A percentile compares a stretch with the other conserved stretches of the same genome.
These are phyloP conservation scores for Zymoseptoria ardabiliae DNA, from an alignment of 2,329 filamentous ascomycete species.

Conservation along the genomic window DNA sequence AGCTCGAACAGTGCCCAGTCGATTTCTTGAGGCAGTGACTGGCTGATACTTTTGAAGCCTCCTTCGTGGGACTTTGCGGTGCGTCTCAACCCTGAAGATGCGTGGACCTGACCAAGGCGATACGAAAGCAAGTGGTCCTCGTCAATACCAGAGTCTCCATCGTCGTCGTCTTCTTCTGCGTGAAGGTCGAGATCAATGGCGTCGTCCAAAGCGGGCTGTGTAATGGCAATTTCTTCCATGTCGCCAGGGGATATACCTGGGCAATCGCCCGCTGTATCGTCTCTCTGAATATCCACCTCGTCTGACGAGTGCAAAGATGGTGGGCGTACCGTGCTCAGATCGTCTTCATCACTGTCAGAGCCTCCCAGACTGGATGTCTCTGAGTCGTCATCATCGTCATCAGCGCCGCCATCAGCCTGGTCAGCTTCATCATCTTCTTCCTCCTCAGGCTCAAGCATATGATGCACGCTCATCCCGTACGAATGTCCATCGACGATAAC, in stretches of 20 bases:
- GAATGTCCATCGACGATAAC: constrained; percentile 76
- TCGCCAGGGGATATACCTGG: constrained; percentile 68
- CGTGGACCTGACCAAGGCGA: constrained; percentile 74
- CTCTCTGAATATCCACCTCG: constrained; percentile 8
- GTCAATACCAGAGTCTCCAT: constrained; percentile 62
- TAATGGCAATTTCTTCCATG: constrained; percentile 72
- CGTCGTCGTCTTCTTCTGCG: constrained; percentile 74
- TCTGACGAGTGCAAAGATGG: constrained; percentile 22
- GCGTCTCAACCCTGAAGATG: constrained; percentile 80
- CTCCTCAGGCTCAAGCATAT: constrained; percentile 71
- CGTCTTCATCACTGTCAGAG: constrained; percentile 50
- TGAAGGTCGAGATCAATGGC: constrained; percentile 65
- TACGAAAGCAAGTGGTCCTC: constrained; percentile 76
- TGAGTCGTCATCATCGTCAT: constrained; percentile 29
- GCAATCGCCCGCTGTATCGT: constrained; percentile 54
- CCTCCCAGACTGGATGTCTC: constrained; percentile 27
- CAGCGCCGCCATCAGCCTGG: constrained; percentile 33
- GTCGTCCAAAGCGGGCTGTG: constrained; percentile 77
- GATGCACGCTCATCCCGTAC: constrained; percentile 93
- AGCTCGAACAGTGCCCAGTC: constrained; percentile 93
- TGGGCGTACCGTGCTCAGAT: constrained; percentile 33
- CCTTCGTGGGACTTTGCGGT: constrained; percentile 22
- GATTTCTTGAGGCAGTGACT: constrained; percentile 73
- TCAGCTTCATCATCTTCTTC: constrained; percentile 45
- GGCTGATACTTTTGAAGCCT: constrained; percentile 43